Percentiles rank a stretch among this genome's conserved stretches.
These are phyloP conservation scores for Besnoitia besnoiti DNA, from an alignment of 169 alveolate genomes.

Conservation along the genomic window DNA sequence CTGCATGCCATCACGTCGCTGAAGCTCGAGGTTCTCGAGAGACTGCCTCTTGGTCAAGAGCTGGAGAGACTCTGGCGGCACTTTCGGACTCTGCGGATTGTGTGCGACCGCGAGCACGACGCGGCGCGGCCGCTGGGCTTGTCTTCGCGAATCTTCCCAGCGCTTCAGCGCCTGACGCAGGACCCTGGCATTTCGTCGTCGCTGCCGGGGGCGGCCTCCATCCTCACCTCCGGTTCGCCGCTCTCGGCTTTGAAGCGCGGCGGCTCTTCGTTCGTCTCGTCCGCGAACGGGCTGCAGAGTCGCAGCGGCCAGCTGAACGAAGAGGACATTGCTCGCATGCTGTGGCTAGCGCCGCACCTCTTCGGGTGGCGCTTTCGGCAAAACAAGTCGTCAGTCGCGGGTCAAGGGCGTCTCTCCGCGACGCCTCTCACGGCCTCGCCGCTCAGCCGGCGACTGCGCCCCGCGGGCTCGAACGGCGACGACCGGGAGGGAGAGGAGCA, in stretches of 20 bases:
- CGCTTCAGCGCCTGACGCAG: constrained; percentile 11
- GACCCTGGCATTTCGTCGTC: not conserved
- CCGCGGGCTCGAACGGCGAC: not conserved
- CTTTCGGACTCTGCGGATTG: not conserved
- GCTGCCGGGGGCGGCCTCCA: not conserved
- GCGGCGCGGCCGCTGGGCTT: not conserved
- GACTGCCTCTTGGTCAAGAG: not conserved
- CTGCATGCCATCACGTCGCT: not conserved
- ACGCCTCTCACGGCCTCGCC: constrained; percentile 13
- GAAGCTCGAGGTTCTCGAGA: not conserved
- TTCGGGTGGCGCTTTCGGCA: not conserved
- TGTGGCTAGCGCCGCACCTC: constrained; percentile 39
- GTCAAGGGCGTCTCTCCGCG: not conserved
- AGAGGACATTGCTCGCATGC: constrained; percentile 7
- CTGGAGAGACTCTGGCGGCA: not conserved
- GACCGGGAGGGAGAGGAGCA: not conserved
- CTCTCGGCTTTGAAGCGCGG: not conserved
- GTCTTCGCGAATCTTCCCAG: not conserved
- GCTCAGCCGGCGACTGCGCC: constrained; percentile 17
- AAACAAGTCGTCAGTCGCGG: not conserved
- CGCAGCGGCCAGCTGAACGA: not conserved
- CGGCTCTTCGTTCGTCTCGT: not conserved
- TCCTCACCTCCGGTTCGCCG: not conserved
- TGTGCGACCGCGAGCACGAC: constrained; percentile 22
- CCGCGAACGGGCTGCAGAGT: not conserved